Evolutionary conservation across 163 green algal species (phyloP), one percentile per base, ranked within the genome.

Genomic region (Chlamydomonas reinhardtii): DNA sequence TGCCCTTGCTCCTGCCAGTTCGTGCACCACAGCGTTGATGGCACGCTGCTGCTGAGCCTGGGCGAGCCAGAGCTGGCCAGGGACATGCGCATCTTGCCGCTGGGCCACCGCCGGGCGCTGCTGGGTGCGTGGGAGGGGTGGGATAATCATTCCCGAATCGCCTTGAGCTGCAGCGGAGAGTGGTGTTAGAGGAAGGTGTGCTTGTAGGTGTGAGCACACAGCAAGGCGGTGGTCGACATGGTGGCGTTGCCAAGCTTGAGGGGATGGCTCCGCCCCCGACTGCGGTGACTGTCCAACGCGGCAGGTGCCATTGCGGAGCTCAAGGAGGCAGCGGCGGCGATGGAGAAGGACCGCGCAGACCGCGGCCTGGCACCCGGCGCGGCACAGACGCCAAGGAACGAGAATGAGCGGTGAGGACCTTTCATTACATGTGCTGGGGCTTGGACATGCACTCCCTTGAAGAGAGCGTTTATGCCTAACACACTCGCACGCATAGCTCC

Each of bases 81-180:
- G 4, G 88, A 85, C 64, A 69, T 91, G 54, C 77, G 78, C 73
- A 82, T 91, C 32, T 54, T 91, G 52, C 83, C 88, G 56, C 65
- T 91, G 56, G 88, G 88, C 8, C 88, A 91, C 83, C 82, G 88
- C 22, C 62, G 72, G 48, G 83, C 82, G 52, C 82, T 91, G 29
- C 43, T 87, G 61, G 71, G 73, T 31, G 75, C 75, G 48, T 22
- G 48, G 48, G 11, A 56, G 48, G 48, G 48, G 48, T 17, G 48
- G 48, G 48, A n/a, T n/a, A n/a, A n/a, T n/a, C n/a, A n/a, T n/a
- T n/a, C n/a, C n/a, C n/a, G n/a, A n/a, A n/a, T n/a, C n/a, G n/a
- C n/a, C n/a, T n/a, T n/a, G n/a, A n/a, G 48, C 48, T 56, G 48
- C 48, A 17, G 48, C 12, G 48, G 12, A 17, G 19, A 14, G 48